Evolutionary conservation across 2,329 filamentous ascomycete species (phyloP).

Genomic region (Didymella pinodella): DNA sequence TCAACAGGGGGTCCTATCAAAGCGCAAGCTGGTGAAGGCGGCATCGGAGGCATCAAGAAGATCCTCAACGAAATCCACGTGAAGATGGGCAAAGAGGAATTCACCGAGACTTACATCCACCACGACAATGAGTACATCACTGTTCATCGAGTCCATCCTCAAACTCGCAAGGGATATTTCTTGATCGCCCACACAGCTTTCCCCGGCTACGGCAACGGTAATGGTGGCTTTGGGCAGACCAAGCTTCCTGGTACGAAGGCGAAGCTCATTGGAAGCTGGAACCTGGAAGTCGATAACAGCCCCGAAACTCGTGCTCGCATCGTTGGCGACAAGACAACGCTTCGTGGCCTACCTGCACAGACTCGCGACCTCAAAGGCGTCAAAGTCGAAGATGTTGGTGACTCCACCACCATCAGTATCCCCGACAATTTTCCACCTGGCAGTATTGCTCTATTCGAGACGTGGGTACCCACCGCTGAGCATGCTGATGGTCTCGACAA

Average conservation of each 20-base stretch:
- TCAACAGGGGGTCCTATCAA: slow-evolving; percentile 68
- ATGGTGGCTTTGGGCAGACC: slow-evolving; percentile 80
- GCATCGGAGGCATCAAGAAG: slow-evolving; percentile 90
- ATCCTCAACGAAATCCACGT: slow-evolving; percentile 94
- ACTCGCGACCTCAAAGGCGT: slow-evolving; percentile 78
- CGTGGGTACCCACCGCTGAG: slow-evolving; percentile 89
- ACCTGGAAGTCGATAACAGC: slow-evolving; percentile 83
- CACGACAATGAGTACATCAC: slow-evolving; percentile 97
- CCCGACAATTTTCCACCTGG: slow-evolving; percentile 88
- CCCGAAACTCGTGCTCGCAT: slow-evolving; percentile 72
- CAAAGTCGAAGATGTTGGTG: slow-evolving; percentile 72
- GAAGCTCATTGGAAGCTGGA: slow-evolving; percentile 88
- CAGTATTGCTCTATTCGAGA: slow-evolving; percentile 94
- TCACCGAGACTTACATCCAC: slow-evolving; percentile 94
- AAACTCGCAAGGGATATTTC: slow-evolving; percentile 92
- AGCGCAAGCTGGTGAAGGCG: slow-evolving; percentile 74
- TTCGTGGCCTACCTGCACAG: slow-evolving; percentile 84
- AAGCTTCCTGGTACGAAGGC: slow-evolving; percentile 84
- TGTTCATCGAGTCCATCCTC: slow-evolving; percentile 91
- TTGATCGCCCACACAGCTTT: slow-evolving; percentile 96
- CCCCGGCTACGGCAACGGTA: slow-evolving; percentile 85
- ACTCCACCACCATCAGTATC: slow-evolving; percentile 81
- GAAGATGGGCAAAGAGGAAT: slow-evolving; percentile 93
- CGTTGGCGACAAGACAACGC: slow-evolving; percentile 71
- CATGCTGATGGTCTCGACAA: slow-evolving; percentile 84